Evolutionary conservation across 148 eudicot genomes (phyloP), one percentile per base, ranked within the genome.

Genomic region (Persicaria maculosa): DNA sequence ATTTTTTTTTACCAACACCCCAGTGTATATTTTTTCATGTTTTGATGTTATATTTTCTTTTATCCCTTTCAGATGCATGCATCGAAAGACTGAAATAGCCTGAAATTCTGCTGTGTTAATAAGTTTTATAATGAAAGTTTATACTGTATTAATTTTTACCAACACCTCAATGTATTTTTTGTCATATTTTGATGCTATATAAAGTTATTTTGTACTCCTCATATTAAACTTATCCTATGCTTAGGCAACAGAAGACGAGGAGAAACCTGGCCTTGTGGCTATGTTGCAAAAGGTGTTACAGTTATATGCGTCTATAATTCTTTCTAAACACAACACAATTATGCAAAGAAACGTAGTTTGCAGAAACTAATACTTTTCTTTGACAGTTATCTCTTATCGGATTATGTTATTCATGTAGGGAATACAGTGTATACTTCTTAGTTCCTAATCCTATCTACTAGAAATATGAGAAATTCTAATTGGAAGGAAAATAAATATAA

Each of bases 221-320:
- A 4, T 64, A 64, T 0, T 47, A 6, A 47, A 8, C 46, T 64
- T 45, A 36, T 47, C 36, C 22, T 8, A 16, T 55, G 46, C 3
- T 36, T 64, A 95, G 99, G 96, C 97, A 53, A 90, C 84, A 81
- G 89, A 85, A 85, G 99, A 92, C 68, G 92, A 74, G 61, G 99
- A 95, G 80, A 95, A 95, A 77, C 99, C 99, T 47, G 99, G 99
- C 71, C 96, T 95, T 68, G 90, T 87, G 83, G 97, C 97, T 72
- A 95, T 95, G 99, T 74, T 95, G 79, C 99, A 95, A 84, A 95
- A 90, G 68, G 97, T 95, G 17, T 78, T 95, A 80, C 98, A 95
- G 83, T 83, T 95, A 36, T 95, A 95, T 84, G 96, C 99, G 72
- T 84, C 96, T 50, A 86, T 81, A 74, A 77, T 86, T 72, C 97